Base-by-base conservation (phyloP, 805 yeast species). In the Lipomyces spencermartinsiae region DNA sequence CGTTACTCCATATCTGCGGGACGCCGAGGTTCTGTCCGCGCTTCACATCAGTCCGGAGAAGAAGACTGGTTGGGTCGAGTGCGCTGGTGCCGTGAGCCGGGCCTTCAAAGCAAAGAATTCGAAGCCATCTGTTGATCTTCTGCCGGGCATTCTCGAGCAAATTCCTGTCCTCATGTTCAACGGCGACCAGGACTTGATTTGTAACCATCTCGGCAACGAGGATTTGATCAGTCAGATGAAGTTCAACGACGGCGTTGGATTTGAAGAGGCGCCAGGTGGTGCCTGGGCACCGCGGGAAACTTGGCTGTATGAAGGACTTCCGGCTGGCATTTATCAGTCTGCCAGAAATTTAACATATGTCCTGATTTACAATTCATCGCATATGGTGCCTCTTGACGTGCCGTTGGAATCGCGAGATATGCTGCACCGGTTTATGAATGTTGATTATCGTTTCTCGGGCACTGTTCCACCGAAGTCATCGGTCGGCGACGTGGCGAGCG, bases 341-440 rank as follows among this genome's bases (percentile, higher is more conserved):
- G 93, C 88, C 59, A 83, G 91, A 70, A 91, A 92, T 75, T 81
- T 94, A 74, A 89, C 97, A 0, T 90, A 89, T 76, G 87, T 91
- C 39, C 86, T 87, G 66, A 86, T 94, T 1, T 85, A 79, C 76
- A 86, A 91, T 73, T 87, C 97, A 0, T 89, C 97, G 2, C 98
- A 95, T 76, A 94, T 95, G 98, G 95, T 93, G 33, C 97, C 98
- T 0, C 89, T 85, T 72, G 98, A 93, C 76, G 80, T 86, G 62
- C 90, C 95, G 1, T 86, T 83, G 58, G 83, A 85, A 34, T 85
- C 93, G 7, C 83, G 93, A 71, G 92, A 92, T 19, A 78, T 93
- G 68, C 79, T 93, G 54, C 93, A 92, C 57, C 71, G 73, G 22
- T 80, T 80, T 65, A 61, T 75, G 31, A 71, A 62, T 14, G 58